A percentile compares a stretch with the other conserved stretches of the same genome.
These are phyloP conservation scores for Scutellaria galericulata DNA, from an alignment of 257 asterid species.

Conservation along the genomic window DNA sequence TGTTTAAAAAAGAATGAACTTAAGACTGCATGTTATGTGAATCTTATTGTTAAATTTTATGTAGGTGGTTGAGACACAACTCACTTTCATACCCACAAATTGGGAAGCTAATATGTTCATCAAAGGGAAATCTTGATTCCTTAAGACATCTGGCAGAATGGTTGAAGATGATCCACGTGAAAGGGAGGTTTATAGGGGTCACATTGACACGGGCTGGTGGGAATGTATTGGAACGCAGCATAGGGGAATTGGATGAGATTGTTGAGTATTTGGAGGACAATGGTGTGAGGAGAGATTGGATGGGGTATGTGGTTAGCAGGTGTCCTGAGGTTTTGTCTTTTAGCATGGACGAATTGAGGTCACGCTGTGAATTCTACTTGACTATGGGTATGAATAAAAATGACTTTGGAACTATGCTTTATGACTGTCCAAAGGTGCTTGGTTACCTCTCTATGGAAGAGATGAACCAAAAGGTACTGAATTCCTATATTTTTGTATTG, in stretches of 20 bases:
- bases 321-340: slow-evolving; percentile 83
- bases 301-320: slow-evolving; percentile 81
- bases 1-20: background rate
- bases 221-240: slow-evolving; percentile 52
- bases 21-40: slow-evolving; percentile 22
- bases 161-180: slow-evolving; percentile 74
- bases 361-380: slow-evolving; percentile 64
- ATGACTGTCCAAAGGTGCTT: slow-evolving; percentile 85
- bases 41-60: slow-evolving; percentile 23
- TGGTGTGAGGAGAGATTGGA: slow-evolving; percentile 87
- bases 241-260: slow-evolving; percentile 69
- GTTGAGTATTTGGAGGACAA: slow-evolving; percentile 64
- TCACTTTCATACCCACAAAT: slow-evolving; percentile 85
- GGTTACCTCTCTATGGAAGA: slow-evolving; percentile 87
- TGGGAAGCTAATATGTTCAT: slow-evolving; percentile 73
- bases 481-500: background rate
- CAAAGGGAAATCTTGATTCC: slow-evolving; percentile 68
- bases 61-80: slow-evolving; percentile 97
- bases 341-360: slow-evolving; percentile 71
- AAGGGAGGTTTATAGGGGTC: slow-evolving; percentile 86
- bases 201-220: slow-evolving; percentile 64
- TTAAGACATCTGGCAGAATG: slow-evolving; percentile 67
- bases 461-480: slow-evolving; percentile 87
- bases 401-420: slow-evolving; percentile 96
- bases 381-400: slow-evolving; percentile 76